Evolutionary conservation across 805 yeast genomes (phyloP), one percentile per base, ranked within the genome.

Genomic region (Candida silvicultrix): DNA sequence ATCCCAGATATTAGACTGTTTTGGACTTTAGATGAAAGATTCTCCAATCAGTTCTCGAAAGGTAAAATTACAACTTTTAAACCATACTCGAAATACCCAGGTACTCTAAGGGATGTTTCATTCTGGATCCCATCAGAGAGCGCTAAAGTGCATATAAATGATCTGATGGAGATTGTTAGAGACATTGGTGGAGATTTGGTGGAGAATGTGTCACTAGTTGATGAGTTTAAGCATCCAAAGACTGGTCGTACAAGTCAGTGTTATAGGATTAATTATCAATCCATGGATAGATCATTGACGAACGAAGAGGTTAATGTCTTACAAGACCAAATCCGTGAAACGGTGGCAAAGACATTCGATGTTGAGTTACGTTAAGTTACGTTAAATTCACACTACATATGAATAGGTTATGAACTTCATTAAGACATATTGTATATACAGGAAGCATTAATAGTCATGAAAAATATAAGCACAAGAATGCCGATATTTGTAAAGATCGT

Each of bases 1-100:
- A 84, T 94, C 40, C 98, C 98, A 2, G 99, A 94, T 62, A 94
- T 94, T 51, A 74, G 99, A 51, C 68, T 92, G 41, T 88, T 94
- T 65, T 94, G 99, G 99, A 76, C 96, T 1, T 56, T 66, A 35
- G 97, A 94, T 65, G 79, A 78, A 44, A 71, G 97, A 46, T 94
- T 94, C 60, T 65, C 72, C 25, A 63, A 65, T 2, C 99, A 94
- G 67, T 94, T 94, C 63, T 50, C 63, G 29, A 70, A 74, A 44
- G 85, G 85, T 11, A 61, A 68, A 23, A 88, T 94, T 42, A 65
- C 81, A 2, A 81, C 80, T 10, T 94, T 92, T 69, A 80, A 73
- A 57, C 94, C 97, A 7, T 94, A 87, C 68, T 89, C 97, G 5
- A 89, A 85, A 65, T 89, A 81, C 61, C 99, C 98, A 0, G 86